Percentiles rank a stretch among this genome's conserved stretches.
Conservation (phyloP, 2,329 filamentous ascomycete genomes). For the Cladosporium sp. region DNA sequence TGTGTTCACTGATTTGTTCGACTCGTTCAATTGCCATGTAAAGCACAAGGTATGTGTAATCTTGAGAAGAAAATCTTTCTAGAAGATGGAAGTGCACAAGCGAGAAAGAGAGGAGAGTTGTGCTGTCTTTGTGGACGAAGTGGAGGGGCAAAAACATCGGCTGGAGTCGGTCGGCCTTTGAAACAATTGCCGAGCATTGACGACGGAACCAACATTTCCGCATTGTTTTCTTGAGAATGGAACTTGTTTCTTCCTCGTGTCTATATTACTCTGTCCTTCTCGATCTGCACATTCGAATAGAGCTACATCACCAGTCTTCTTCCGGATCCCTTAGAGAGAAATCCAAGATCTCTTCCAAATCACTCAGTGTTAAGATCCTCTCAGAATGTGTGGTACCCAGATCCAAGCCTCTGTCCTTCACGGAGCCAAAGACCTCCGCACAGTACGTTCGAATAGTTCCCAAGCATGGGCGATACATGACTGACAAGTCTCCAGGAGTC, state of each 20-base stretch:
- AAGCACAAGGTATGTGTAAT: background rate
- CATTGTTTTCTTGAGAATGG: conserved; percentile 6
- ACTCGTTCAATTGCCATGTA: conserved; percentile 7
- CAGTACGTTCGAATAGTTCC: conserved; percentile 40
- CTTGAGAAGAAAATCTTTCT: background rate
- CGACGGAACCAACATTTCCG: background rate
- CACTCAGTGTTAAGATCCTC: background rate
- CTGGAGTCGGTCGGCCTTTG: background rate
- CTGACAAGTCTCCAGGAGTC: conserved; percentile 44
- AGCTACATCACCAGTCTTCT: background rate
- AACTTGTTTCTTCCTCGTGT: background rate
- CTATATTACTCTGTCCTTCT: background rate
- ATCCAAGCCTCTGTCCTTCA: conserved; percentile 55
- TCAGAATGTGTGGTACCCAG: conserved; percentile 20
- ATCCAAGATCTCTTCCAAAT: background rate
- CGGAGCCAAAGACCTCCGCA: conserved; percentile 56
- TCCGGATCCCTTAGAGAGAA: too few species aligned
- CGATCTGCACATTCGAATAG: background rate
- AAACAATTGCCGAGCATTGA: background rate
- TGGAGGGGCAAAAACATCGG: conserved; percentile 13
- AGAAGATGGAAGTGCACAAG: background rate
- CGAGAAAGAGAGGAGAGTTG: background rate
- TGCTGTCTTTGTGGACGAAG: background rate
- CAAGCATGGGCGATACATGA: background rate
- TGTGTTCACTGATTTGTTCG: conserved; percentile 2